These are phyloP conservation scores for Solioccasus polychromus DNA, from an alignment of 768 basidiomycete species.

Conservation along the genomic window DNA sequence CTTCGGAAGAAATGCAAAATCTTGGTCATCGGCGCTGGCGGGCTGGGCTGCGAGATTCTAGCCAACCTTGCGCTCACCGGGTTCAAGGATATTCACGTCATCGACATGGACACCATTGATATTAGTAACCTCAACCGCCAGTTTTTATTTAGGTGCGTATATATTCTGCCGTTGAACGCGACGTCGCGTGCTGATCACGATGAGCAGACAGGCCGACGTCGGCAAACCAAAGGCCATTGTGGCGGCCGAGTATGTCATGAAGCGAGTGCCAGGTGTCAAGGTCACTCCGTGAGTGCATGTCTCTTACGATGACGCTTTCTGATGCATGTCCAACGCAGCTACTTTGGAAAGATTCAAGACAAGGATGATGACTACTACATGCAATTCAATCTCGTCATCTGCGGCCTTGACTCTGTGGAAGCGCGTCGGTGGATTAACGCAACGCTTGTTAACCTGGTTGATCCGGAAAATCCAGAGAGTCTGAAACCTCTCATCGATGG, in stretches of 20 bases:
- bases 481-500: conserved; percentile 97
- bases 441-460: conserved; percentile 92
- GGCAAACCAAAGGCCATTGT: conserved; percentile 91
- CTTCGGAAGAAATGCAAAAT: conserved; percentile 84
- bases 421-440: conserved; percentile 99
- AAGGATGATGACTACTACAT: conserved; percentile 93
- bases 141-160: conserved; percentile 85
- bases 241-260: conserved; percentile 97
- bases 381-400: conserved; percentile 96
- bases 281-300: conserved; percentile 81
- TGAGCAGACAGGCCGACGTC: conserved; percentile 76
- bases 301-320: not conserved
- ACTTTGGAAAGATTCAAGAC: conserved; percentile 97
- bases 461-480: conserved; percentile 89
- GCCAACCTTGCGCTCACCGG: conserved; percentile 95
- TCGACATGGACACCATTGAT: conserved; percentile 99
- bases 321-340: conserved; percentile 45
- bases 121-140: conserved; percentile 98
- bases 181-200: conserved; percentile 1
- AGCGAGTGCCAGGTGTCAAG: conserved; percentile 90
- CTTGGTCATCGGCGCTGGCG: conserved; percentile 96
- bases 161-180: not conserved
- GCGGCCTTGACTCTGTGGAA: conserved; percentile 95
- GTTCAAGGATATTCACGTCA: conserved; percentile 98
- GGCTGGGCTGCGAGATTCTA: conserved; percentile 95